Percentiles rank a stretch among this genome's conserved stretches.
These are phyloP conservation scores for Botryotinia narcissicola DNA, from an alignment of 2,329 filamentous ascomycete genomes.

Conservation along the genomic window DNA sequence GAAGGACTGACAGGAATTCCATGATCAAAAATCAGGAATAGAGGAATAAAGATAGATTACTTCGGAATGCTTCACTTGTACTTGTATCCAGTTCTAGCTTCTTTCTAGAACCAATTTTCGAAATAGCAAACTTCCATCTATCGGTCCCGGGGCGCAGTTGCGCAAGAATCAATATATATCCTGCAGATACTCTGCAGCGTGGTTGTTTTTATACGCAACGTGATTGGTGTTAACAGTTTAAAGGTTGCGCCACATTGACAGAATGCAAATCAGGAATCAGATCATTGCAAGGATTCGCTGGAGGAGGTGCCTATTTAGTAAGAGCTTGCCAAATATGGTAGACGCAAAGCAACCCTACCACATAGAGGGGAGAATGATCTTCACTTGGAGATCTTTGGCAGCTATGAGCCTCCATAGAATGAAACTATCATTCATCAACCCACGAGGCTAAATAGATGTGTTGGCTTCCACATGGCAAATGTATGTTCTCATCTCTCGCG, in stretches of 20 bases:
- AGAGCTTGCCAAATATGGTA: constrained; percentile 3
- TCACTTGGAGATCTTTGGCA: constrained; percentile 1
- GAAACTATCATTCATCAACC: neutral
- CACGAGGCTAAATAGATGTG: neutral
- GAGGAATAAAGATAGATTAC: constrained; percentile 12
- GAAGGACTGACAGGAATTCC: constrained; percentile 12
- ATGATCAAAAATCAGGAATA: constrained; percentile 9
- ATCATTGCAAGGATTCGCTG: neutral
- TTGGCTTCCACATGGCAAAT: neutral
- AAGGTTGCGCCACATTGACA: constrained; percentile 11
- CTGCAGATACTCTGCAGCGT: constrained; percentile 5
- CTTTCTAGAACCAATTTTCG: neutral
- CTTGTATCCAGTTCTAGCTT: neutral
- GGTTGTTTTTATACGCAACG: constrained; percentile 17
- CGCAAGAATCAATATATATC: constrained; percentile 19
- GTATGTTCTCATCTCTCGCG: neutral
- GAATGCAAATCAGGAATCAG: constrained; percentile 2
- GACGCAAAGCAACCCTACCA: neutral
- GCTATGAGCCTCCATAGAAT: neutral
- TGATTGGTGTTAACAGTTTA: neutral
- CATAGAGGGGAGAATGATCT: constrained; percentile 7
- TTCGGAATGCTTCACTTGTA: neutral
- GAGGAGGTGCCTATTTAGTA: neutral
- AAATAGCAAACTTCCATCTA: constrained; percentile 4
- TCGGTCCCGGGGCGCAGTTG: constrained; percentile 12